Evolutionary conservation across 2,329 filamentous ascomycete species (phyloP).

Genomic region (Fusarium sterilihyphosum): DNA sequence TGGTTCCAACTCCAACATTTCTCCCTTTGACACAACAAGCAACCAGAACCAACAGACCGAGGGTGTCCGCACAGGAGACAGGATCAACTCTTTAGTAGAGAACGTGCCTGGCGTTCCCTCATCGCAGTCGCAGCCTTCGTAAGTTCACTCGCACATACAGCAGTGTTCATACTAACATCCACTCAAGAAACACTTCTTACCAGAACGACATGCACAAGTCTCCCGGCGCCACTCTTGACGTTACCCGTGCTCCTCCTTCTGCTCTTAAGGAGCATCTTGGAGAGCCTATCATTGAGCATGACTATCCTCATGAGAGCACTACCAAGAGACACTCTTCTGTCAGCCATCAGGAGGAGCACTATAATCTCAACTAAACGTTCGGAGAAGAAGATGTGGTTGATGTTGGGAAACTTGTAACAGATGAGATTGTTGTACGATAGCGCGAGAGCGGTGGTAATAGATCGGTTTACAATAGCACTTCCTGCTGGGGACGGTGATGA

Average conservation of each 20-base stretch:
- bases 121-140: slow-evolving; percentile 1
- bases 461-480: no score
- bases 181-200: neutral
- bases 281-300: slow-evolving; percentile 44
- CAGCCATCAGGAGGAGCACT: slow-evolving; percentile 47
- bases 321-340: slow-evolving; percentile 41
- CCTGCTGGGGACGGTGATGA: no score
- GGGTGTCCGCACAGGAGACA: slow-evolving; percentile 24
- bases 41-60: neutral
- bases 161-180: no score
- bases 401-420: fast-evolving
- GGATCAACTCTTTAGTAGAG: slow-evolving; percentile 24
- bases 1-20: neutral
- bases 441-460: fast-evolving
- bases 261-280: slow-evolving; percentile 39
- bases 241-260: slow-evolving; percentile 42
- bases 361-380: slow-evolving; percentile 33
- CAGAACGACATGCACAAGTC: neutral
- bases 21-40: neutral
- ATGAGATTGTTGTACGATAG: neutral
- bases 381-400: no score
- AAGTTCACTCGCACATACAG: neutral
- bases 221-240: slow-evolving; percentile 22
- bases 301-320: slow-evolving; percentile 46
- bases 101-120: slow-evolving; percentile 19